Conservation (phyloP, 1,139 yeast species). For the Lodderomyces pseudojiufengensis region DNA sequence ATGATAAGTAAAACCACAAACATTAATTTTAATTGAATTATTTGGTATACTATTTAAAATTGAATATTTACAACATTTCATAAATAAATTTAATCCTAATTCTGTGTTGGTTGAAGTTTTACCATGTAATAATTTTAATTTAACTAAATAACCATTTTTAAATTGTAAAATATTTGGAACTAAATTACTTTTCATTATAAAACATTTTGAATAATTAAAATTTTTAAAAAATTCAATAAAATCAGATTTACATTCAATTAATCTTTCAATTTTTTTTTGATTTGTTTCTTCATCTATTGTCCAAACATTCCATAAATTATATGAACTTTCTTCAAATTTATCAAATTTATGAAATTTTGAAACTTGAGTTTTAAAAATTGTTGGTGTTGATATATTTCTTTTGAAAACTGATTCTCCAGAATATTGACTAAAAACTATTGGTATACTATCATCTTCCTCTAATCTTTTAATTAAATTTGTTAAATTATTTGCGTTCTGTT, state of each 20-base stretch:
- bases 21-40: conserved; percentile 8
- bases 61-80: conserved; percentile 6
- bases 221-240: conserved; percentile 7
- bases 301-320: conserved; percentile 13
- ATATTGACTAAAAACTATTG: conserved; percentile 11
- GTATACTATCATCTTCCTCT: conserved; percentile 9
- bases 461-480: conserved; percentile 2
- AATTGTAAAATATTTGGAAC: conserved; percentile 10
- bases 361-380: conserved; percentile 4
- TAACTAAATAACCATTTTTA: conserved; percentile 13
- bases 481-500: conserved; percentile 1
- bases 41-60: conserved; percentile 8
- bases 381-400: conserved; percentile 4
- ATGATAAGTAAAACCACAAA: conserved; percentile 10
- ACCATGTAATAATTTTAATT: conserved; percentile 5
- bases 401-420: conserved; percentile 11
- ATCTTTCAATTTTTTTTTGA: conserved; percentile 3
- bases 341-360: conserved; percentile 4
- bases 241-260: conserved; percentile 9
- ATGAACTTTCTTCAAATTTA: conserved; percentile 8
- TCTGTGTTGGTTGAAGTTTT: conserved; percentile 1
- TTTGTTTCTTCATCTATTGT: conserved; percentile 3
- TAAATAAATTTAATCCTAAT: conserved; percentile 3
- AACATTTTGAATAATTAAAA: conserved; percentile 3
- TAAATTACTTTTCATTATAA: conserved; percentile 10